Evolutionary conservation across 1,284 basidiomycete genomes (phyloP), one percentile per base, ranked within the genome.

Genomic region (Sutorius eximius): DNA sequence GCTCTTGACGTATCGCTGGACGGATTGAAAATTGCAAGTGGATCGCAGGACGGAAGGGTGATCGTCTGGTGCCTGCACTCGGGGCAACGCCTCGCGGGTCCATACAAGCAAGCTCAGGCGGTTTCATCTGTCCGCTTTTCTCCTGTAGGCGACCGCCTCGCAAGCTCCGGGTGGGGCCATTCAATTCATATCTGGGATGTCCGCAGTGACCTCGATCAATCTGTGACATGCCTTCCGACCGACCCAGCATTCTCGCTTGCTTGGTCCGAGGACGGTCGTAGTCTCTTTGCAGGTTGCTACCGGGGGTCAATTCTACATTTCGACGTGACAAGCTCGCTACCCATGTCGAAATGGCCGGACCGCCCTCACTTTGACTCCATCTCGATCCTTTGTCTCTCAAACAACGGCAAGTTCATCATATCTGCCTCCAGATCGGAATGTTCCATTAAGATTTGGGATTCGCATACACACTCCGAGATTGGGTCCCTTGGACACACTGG

Each of bases 51-150:
- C 13, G 65, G 65, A 52, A 33, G 34, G 9, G 61, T 67, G 15
- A 37, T 65, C 18, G n/a, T 64, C 22, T 64, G 62, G 62, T 61
- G 34, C 45, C 45, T 64, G 53, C 48, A 55, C 53, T 58, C 64
- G 0, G 55, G 55, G 0, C 22, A 45, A 16, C 53, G 37, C 22
- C 40, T 67, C 1, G 55, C 49, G 0, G 60, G 53, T 34, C 62
- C 65, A 6, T 53, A 67, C 18, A 52, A 54, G 16, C 63, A 51
- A 10, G 45, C 38, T 30, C 37, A 32, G 5, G 45, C 49, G 0
- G 29, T 64, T 22, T 47, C 24, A 34, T 58, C 60, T 12, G 29
- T 67, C 36, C 51, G 45, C 15, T 67, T 64, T 56, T 64, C 62
- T 38, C 58, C 62, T 37, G 9, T 22, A 1, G 63, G 62, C 7